Base-by-base conservation (phyloP, 1,284 basidiomycete genomes). In the Somion occarium region DNA sequence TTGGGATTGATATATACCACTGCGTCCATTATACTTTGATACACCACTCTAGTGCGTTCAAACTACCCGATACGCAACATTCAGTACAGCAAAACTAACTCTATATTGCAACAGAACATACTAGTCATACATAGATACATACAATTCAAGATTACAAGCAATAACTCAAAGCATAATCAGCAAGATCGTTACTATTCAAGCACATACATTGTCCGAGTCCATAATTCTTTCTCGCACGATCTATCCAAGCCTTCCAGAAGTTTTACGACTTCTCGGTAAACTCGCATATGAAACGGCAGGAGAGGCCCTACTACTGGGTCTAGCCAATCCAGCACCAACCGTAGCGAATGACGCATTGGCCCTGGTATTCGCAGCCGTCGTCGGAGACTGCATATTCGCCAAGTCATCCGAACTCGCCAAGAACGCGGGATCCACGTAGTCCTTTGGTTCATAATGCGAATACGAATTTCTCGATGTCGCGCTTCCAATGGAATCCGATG, bases 341-440 rank as follows among this genome's bases (percentile, higher is more conserved):
- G n/a, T n/a, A 23, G 15, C 46, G 18, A 26, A 38, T 7, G 24
- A 18, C 13, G 60, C 58, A 53, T 64, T 65, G 46, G 56, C 59
- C 12, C 57, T 56, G 38, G 64, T 64, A 50, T 67, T 65, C 49
- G 60, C 64, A 51, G 51, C 54, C 34, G 65, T 64, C 39, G 56
- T 50, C 43, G 63, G 63, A 42, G 59, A 59, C 53, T 60, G 57
- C 52, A 59, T 50, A 51, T 49, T 55, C 46, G 41, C 42, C 44
- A 67, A 52, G 38, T 66, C 57, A 43, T 65, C 61, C 41, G 63
- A 48, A 56, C 69, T 68, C 38, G 67, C 65, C 34, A 68, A 57
- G 43, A 56, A 60, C 46, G 69, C 66, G 7, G 64, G 56, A 51
- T 70, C 69, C 19, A 66, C 54, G 47, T 67, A 64, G 37, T 53